These are phyloP conservation scores for Areca catechu DNA, from an alignment of 176 grass and related monocot species.

Conservation along the genomic window DNA sequence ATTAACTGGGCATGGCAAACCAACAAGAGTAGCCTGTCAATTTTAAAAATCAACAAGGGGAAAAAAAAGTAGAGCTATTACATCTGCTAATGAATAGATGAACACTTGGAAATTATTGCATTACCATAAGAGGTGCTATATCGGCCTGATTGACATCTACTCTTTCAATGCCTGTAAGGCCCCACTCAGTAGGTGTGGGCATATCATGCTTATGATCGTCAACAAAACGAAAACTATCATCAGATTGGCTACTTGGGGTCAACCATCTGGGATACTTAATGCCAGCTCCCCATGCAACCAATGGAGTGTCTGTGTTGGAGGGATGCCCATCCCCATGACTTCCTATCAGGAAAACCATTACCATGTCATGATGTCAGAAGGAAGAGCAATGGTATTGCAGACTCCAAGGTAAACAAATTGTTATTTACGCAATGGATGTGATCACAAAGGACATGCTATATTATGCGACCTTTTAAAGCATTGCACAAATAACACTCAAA, in stretches of 20 bases:
- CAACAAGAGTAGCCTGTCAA: conserved; percentile 82
- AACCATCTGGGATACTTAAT: conserved; percentile 59
- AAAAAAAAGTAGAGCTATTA: conserved; percentile 14
- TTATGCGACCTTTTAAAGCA: not conserved
- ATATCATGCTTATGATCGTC: conserved; percentile 88
- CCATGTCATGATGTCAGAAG: not conserved
- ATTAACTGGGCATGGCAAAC: conserved; percentile 85
- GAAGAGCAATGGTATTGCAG: not conserved
- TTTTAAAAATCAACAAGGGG: conserved; percentile 16
- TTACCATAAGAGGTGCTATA: conserved; percentile 89
- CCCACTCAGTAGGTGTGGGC: conserved; percentile 67
- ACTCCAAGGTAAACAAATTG: too few relatives aligned
- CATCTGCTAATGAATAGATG: too few relatives aligned
- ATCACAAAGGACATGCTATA: not conserved
- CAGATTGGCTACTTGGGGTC: conserved; percentile 43
- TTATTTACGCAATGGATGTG: not conserved
- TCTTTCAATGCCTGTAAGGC: conserved; percentile 80
- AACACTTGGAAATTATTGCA: conserved; percentile 18
- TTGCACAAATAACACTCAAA: too few relatives aligned
- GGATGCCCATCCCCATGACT: conserved; percentile 97
- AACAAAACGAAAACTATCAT: conserved; percentile 87
- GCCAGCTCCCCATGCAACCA: conserved; percentile 93
- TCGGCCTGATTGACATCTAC: conserved; percentile 95
- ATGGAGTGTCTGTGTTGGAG: conserved; percentile 84
- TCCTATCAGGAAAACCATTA: conserved; percentile 35